Evolutionary conservation across 305 asterid genomes (phyloP).

Genomic region (Fraxinus platypoda): DNA sequence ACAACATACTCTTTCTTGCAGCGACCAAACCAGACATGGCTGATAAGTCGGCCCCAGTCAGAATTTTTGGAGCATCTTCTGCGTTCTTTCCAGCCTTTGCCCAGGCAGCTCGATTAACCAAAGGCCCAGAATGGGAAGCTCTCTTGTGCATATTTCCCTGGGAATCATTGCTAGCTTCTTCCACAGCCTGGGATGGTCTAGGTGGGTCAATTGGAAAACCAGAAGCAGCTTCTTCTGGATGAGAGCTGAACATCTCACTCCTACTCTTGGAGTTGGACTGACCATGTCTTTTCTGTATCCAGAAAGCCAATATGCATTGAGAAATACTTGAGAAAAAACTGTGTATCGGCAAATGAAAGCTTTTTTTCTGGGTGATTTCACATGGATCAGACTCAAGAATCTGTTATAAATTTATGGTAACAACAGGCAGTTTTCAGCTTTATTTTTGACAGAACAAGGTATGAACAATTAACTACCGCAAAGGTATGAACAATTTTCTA

Average conservation of each 20-base stretch:
- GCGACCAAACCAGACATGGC: constrained; percentile 80
- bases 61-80: constrained; percentile 65
- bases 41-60: constrained; percentile 60
- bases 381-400: constrained; percentile 8
- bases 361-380: not conserved
- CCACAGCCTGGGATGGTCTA: constrained; percentile 67
- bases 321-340: not conserved
- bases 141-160: constrained; percentile 58
- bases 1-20: constrained; percentile 71
- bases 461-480: not conserved
- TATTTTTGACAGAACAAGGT: not conserved
- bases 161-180: constrained; percentile 50
- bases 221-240: constrained; percentile 88
- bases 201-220: constrained; percentile 98
- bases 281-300: constrained; percentile 71
- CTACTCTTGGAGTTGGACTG: constrained; percentile 86
- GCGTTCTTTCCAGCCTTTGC: constrained; percentile 63
- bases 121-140: constrained; percentile 91
- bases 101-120: constrained; percentile 86
- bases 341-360: not conserved
- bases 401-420: not conserved
- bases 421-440: not conserved
- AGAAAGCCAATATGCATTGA: not conserved
- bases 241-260: constrained; percentile 93
- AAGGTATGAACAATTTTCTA: not conserved